Base-by-base conservation (phyloP, 2,329 filamentous ascomycete genomes). In the Calonectria honghensis region DNA sequence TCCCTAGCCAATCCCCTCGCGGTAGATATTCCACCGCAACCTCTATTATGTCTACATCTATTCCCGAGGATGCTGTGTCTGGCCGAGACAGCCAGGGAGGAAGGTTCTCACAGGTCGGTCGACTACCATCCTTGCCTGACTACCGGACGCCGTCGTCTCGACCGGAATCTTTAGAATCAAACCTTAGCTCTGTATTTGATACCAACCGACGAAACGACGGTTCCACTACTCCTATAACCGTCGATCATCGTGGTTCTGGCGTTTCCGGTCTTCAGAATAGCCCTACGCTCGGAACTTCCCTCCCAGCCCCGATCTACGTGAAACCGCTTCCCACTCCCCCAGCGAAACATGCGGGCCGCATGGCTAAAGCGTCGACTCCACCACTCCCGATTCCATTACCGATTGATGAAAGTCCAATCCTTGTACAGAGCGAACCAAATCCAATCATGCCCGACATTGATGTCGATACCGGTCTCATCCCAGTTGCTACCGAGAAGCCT, bases 131-230 rank as follows among this genome's bases (percentile, higher is more conserved):
- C 14, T 39, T 52, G n/a, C 52, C 69, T 45, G 61, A 73, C 37
- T 20, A 52, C n/a, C 50, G 64, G 14, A 16, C 68, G 9, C 68
- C 67, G 9, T 57, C 59, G 7, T 81, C 80, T 70, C 75, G 80
- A 29, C 80, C 80, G n/a, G 80, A 81, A 51, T 81, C 80, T 2
- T 18, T 78, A 6, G 79, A 81, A 48, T 81, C 80, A 4, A 77
- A 79, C 11, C 71, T 73, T 11, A 78, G 80, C 32, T 81, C 80
- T 27, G 76, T 81, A 13, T 81, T 81, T 52, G 80, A 81, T 37
- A 66, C 27, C 31, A 68, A 68, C 50, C 65, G 77, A 5, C 76
- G 74, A 61, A 67, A 57, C 16, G 79, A 81, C 29, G 79, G 79
- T 18, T 63, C 68, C 27, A 77, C 59, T 29, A 79, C 78, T 9